A percentile compares a stretch with the other conserved stretches of the same genome.
phyloP scores from a whole-genome alignment of 805 yeast genomes.

The Yarrowia sp. region DNA sequence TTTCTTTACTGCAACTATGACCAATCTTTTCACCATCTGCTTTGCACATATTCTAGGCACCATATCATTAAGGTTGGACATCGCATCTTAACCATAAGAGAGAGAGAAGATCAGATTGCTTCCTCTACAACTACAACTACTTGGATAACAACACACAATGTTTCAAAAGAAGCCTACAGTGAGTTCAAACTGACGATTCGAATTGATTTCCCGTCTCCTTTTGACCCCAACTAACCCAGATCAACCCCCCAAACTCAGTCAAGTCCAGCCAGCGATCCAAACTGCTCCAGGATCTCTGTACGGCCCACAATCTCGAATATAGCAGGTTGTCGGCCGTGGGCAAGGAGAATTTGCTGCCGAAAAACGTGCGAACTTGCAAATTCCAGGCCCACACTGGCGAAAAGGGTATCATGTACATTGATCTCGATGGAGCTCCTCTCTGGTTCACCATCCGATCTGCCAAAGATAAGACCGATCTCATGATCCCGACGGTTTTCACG shows the following conservation, averaged over 20 bases:
- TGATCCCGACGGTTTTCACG: constrained; percentile 72
- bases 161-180: constrained; percentile 55
- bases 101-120: background rate
- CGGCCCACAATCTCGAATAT: constrained; percentile 54
- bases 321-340: constrained; percentile 42
- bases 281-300: constrained; percentile 50
- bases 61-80: background rate
- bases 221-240: constrained; percentile 41
- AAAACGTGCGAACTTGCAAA: constrained; percentile 64
- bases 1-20: background rate
- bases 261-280: constrained; percentile 81
- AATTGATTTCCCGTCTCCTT: too few relatives aligned
- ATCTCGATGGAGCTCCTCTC: constrained; percentile 68
- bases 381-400: constrained; percentile 61
- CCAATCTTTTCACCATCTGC: background rate
- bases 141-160: background rate
- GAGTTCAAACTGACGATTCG: constrained; percentile 39
- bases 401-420: constrained; percentile 68
- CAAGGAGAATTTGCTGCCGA: constrained; percentile 53
- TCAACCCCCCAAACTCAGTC: constrained; percentile 78
- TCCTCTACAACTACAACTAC: background rate
- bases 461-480: constrained; percentile 57
- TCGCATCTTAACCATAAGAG: background rate
- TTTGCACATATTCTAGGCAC: background rate
- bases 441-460: constrained; percentile 62